phyloP scores from a whole-genome alignment of 306 rosid genomes.

The Quercus variabilis region DNA sequence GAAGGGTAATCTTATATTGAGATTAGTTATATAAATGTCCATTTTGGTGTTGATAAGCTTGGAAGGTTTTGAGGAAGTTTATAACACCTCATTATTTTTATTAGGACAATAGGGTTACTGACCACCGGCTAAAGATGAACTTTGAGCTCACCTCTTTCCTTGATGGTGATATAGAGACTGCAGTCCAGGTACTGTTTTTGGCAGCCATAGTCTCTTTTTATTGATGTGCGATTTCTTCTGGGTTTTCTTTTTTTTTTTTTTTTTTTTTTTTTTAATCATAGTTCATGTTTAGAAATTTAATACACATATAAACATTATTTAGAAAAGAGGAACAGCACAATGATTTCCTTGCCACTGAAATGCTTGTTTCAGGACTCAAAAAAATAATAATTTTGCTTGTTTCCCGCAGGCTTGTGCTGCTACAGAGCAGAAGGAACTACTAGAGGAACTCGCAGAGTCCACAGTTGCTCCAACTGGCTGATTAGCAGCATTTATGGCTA shows the following conservation, averaged over 20 bases:
- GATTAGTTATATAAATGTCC: not conserved
- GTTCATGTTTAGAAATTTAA: not conserved
- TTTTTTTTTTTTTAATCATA: not conserved
- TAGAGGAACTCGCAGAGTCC: constrained; percentile 89
- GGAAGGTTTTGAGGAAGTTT: constrained; percentile 17
- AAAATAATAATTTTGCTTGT: not conserved
- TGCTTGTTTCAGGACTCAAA: constrained; percentile 7
- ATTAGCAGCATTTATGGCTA: constrained; percentile 26
- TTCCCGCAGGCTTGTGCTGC: constrained; percentile 71
- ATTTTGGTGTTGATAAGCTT: not conserved
- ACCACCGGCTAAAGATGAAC: constrained; percentile 85
- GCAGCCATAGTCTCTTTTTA: not conserved
- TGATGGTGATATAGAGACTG: constrained; percentile 69
- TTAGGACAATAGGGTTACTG: constrained; percentile 94
- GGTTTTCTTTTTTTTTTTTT: not conserved
- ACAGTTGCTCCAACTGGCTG: constrained; percentile 52
- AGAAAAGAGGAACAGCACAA: not conserved
- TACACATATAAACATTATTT: not conserved
- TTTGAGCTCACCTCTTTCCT: constrained; percentile 89
- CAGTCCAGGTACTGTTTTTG: constrained; percentile 74
- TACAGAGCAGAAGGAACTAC: constrained; percentile 80
- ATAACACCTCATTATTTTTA: constrained; percentile 1
- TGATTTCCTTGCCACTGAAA: not conserved
- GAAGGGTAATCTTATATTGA: constrained; percentile 4
- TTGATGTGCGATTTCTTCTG: not conserved